These are phyloP conservation scores for Lasiodiplodia sp. DNA, from an alignment of 2,329 filamentous ascomycete species.

Conservation along the genomic window DNA sequence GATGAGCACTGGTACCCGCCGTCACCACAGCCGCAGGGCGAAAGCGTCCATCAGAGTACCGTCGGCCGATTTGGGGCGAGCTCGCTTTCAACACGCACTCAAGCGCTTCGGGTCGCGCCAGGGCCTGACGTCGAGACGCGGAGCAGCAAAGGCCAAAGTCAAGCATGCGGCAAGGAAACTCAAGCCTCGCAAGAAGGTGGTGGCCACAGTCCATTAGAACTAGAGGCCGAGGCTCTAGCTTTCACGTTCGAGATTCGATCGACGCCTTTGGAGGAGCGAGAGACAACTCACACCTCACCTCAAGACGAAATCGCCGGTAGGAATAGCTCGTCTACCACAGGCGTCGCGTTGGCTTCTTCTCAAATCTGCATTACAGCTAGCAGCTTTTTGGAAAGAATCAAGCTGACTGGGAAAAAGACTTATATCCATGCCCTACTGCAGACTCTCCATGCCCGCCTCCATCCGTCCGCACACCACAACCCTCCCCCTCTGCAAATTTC, in stretches of 20 bases:
- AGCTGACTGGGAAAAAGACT: too few species aligned
- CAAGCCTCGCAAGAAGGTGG: conserved; percentile 1
- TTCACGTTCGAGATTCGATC: background rate
- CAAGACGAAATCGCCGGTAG: background rate
- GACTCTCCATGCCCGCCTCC: too few species aligned
- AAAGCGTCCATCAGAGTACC: background rate
- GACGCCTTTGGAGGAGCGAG: background rate
- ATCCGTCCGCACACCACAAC: background rate
- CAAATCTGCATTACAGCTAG: too few species aligned
- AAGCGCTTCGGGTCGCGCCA: conserved; percentile 11
- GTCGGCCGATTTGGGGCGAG: background rate
- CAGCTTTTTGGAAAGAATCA: too few species aligned
- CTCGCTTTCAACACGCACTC: background rate
- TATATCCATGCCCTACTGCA: too few species aligned
- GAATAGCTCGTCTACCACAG: too few species aligned
- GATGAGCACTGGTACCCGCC: background rate
- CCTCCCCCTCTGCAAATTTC: background rate
- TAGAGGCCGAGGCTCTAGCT: too few species aligned
- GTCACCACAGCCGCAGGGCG: too few species aligned
- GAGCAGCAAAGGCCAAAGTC: conserved; percentile 13
- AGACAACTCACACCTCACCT: background rate
- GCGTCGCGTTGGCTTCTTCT: too few species aligned
- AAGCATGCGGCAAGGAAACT: background rate
- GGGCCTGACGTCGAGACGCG: conserved; percentile 16
- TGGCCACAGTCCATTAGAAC: background rate